Evolutionary conservation across 176 grass and related monocot genomes (phyloP).

Genomic region (Musa itinerans): DNA sequence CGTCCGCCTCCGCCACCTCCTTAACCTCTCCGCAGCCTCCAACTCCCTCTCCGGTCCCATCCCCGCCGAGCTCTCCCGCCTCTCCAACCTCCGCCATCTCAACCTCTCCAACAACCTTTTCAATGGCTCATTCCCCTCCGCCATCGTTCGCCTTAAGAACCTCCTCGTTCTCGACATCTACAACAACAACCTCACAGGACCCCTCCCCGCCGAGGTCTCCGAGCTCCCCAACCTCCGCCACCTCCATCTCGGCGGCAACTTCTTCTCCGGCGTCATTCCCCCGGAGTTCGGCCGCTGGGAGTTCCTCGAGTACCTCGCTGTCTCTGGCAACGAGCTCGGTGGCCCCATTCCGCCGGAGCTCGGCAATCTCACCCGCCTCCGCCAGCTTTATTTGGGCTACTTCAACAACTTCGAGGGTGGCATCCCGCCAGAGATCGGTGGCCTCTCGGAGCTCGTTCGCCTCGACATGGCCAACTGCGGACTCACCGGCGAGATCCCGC

Average conservation of each 20-base stretch:
- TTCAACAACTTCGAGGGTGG: conserved; percentile 56
- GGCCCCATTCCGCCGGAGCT: conserved; percentile 53
- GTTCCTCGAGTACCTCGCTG: conserved; percentile 43
- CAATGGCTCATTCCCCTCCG: conserved; percentile 39
- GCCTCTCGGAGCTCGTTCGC: conserved; percentile 41
- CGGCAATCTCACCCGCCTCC: conserved; percentile 53
- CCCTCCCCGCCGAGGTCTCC: conserved; percentile 53
- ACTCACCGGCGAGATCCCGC: conserved; percentile 58
- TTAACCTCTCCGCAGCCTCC: conserved; percentile 42
- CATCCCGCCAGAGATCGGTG: conserved; percentile 52
- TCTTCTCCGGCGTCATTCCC: conserved; percentile 57
- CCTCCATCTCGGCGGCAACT: conserved; percentile 69
- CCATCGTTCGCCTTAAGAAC: conserved; percentile 19
- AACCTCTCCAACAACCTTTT: conserved; percentile 86
- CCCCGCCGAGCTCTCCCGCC: conserved; percentile 40
- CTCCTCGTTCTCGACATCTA: conserved; percentile 8
- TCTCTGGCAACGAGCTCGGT: conserved; percentile 66
- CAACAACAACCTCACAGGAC: conserved; percentile 4
- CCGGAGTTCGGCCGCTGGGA: conserved; percentile 41
- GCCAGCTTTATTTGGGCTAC: conserved; percentile 58
- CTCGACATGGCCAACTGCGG: conserved; percentile 53
- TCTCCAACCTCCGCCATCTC: conserved; percentile 53
- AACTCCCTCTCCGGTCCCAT: conserved; percentile 45
- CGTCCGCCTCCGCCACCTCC: conserved; percentile 33
- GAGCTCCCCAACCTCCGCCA: conserved; percentile 41